These are phyloP conservation scores for Pisolithus tinctorius DNA, from an alignment of 768 basidiomycete species.

Conservation along the genomic window DNA sequence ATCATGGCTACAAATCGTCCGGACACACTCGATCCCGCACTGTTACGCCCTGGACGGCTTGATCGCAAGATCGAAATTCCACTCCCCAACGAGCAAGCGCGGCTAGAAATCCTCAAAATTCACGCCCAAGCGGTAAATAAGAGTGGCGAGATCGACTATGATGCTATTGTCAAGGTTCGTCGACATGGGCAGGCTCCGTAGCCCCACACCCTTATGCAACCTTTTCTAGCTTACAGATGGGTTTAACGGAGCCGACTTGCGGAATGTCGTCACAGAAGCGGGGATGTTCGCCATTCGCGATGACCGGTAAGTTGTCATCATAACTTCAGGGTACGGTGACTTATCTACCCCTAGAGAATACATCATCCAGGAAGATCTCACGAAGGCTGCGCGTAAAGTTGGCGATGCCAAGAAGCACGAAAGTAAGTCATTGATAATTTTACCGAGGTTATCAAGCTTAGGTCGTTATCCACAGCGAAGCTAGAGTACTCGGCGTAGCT, in stretches of 20 bases:
- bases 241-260: constrained; percentile 95
- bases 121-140: constrained; percentile 94
- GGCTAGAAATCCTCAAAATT: constrained; percentile 95
- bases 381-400: constrained; percentile 93
- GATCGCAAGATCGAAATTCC: constrained; percentile 98
- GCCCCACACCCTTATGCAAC: neutral
- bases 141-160: constrained; percentile 92
- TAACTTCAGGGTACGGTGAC: neutral
- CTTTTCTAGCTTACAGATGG: constrained; percentile 66
- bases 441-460: neutral
- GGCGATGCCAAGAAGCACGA: constrained; percentile 97
- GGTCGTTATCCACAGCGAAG: constrained; percentile 26
- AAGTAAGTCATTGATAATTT: constrained; percentile 47
- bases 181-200: neutral
- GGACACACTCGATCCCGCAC: constrained; percentile 94
- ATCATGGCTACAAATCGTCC: constrained; percentile 99
- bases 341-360: constrained; percentile 54
- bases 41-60: constrained; percentile 90
- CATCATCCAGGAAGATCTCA: constrained; percentile 89
- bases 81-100: constrained; percentile 93
- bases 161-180: constrained; percentile 90
- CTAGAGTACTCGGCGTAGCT: constrained; percentile 38
- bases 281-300: constrained; percentile 99
- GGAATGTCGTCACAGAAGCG: constrained; percentile 92
- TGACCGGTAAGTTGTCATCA: constrained; percentile 53